Conservation (phyloP, 441 rosid species). For the Mallotus repandus region DNA sequence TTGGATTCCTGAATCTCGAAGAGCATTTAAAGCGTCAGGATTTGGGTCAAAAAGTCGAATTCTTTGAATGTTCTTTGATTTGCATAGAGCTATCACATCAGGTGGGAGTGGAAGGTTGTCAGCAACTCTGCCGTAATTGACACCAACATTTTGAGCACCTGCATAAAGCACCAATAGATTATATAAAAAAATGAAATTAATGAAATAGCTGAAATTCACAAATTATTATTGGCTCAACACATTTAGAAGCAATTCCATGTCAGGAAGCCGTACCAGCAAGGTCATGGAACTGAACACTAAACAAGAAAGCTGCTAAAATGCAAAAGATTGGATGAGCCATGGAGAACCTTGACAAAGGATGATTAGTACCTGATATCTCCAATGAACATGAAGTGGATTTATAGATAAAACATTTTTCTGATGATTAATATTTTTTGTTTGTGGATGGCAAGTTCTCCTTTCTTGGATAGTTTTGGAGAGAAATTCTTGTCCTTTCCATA, state of each 20-base stretch:
- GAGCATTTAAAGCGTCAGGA: slow-evolving; percentile 9
- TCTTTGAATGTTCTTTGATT: slow-evolving; percentile 2
- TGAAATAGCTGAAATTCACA: background rate
- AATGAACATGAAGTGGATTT: background rate
- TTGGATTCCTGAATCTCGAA: slow-evolving; percentile 12
- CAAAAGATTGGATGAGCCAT: background rate
- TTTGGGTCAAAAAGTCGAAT: slow-evolving; percentile 22
- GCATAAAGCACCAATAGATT: background rate
- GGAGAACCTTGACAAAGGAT: background rate
- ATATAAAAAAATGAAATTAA: background rate
- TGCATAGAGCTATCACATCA: slow-evolving; percentile 2
- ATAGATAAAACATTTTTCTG: background rate
- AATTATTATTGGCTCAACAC: too few relatives aligned
- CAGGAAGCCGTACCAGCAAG: background rate
- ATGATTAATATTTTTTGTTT: background rate
- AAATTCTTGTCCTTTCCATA: slow-evolving; percentile 1
- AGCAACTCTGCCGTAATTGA: slow-evolving; percentile 14
- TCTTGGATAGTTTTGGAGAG: background rate
- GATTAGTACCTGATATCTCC: background rate
- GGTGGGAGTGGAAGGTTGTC: slow-evolving; percentile 21
- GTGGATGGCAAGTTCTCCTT: background rate
- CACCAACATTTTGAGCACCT: slow-evolving; percentile 19
- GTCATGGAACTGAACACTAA: background rate
- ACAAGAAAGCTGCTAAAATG: background rate
- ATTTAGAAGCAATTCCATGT: background rate